These are phyloP conservation scores for Barnettozyma siamensis DNA, from an alignment of 805 yeast species.

Conservation along the genomic window DNA sequence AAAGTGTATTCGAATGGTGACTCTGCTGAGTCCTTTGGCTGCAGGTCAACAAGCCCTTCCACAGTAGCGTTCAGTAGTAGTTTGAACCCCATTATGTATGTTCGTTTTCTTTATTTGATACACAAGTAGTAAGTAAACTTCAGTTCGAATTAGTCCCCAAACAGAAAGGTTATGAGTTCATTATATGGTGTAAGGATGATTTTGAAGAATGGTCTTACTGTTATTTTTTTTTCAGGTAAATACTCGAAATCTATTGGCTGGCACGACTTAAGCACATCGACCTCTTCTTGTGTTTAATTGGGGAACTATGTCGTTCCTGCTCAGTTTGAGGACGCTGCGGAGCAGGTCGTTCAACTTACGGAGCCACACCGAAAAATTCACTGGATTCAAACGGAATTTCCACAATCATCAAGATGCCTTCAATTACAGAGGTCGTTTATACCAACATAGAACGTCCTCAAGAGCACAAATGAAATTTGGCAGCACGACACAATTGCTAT, in stretches of 20 bases:
- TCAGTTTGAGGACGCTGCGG: neutral
- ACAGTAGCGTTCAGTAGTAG: constrained; percentile 32
- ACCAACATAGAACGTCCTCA: neutral
- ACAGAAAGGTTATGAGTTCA: no score
- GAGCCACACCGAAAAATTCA: neutral
- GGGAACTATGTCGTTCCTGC: constrained; percentile 2
- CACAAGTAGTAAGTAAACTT: no score
- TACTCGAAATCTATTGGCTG: no score
- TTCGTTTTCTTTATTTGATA: no score
- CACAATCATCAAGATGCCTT: constrained; percentile 5
- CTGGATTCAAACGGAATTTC: neutral
- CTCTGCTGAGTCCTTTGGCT: constrained; percentile 53
- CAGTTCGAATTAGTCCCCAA: no score
- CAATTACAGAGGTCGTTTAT: neutral
- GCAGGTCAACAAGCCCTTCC: constrained; percentile 34
- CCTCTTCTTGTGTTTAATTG: no score
- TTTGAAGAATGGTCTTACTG: no score
- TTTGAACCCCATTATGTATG: constrained; percentile 17
- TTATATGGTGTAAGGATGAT: no score
- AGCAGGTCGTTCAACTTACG: neutral
- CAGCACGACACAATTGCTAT: constrained; percentile 18
- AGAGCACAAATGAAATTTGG: neutral
- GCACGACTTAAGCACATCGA: no score
- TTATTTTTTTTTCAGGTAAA: no score
- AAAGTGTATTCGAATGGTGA: constrained; percentile 74